Base-by-base conservation (phyloP, 108 stramenopile genomes). In the Cafeteria roenbergensis region DNA sequence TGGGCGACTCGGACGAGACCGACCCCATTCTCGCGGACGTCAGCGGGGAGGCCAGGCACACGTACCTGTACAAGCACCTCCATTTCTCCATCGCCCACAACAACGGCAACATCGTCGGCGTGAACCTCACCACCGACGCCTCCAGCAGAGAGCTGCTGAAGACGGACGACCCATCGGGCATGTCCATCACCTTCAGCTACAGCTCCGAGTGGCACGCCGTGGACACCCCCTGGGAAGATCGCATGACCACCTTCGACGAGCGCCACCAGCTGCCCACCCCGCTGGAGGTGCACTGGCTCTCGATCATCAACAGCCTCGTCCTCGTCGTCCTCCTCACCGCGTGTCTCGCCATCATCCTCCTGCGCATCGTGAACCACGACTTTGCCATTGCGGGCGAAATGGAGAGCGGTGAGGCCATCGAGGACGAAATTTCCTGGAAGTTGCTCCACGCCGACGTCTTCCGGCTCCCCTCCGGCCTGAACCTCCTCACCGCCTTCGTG, bases 371-470 rank as follows among this genome's bases (percentile, higher is more conserved):
- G 67, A 92, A 92, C 75, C 94, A 95, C 69, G 97, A 99, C 71
- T 93, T 95, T 68, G 82, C 89, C 27, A 78, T 88, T 17, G 94
- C 94, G 77, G 88, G 94, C 90, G 88, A 90, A 42, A 74, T 89
- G 25, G 96, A 94, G 64, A 87, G 90, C 58, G 90, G 89, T 34
- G 75, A 84, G 8, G 74, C 91, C 62, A 89, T 86, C 34, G 95
- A 97, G 75, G 92, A 93, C 72, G 53, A 35, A 33, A 57, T 90
- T 6, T 94, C 94, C 30, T 99, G 97, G 97, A 99, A 99, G 69
- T 82, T 94, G 17, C 87, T 99, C 68, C 91, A 94, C 68, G 94
- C 91, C 0, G 93, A 95, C 66, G 97, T 96, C 28, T 99, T 99
- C 71, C 91, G 94, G 32, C 84, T 86, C 67, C 94, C 94, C 22